Conservation (phyloP, 176 grass and related monocot genomes). For the Rhynchospora tenuis region DNA sequence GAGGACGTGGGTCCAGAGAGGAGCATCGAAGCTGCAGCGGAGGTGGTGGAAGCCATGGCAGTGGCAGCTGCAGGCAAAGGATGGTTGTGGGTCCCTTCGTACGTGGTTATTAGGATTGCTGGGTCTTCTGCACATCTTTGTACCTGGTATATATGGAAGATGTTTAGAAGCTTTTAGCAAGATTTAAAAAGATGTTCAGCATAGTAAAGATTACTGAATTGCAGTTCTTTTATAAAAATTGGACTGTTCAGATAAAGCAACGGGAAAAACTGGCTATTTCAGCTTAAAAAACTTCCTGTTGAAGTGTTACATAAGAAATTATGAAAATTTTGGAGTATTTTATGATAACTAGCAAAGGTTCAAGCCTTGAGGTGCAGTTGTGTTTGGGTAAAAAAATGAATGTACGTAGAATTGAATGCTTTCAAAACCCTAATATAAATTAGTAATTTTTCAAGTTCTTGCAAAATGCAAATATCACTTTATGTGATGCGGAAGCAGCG, state of each 20-base stretch:
- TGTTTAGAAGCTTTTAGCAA: not conserved
- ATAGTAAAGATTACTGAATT: not conserved
- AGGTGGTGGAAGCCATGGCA: constrained; percentile 72
- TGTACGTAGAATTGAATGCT: no score
- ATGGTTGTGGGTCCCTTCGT: constrained; percentile 92
- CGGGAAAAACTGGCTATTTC: not conserved
- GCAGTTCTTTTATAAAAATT: not conserved
- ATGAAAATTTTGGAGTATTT: not conserved
- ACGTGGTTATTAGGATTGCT: constrained; percentile 86
- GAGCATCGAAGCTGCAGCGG: constrained; percentile 79
- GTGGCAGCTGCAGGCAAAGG: constrained; percentile 49
- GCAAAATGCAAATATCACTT: not conserved
- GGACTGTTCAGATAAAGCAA: not conserved
- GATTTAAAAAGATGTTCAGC: not conserved
- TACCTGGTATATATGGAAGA: constrained; percentile 28
- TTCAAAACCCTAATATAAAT: no score
- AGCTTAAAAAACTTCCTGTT: not conserved
- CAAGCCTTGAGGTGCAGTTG: not conserved
- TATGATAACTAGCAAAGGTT: not conserved
- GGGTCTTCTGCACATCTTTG: constrained; percentile 74
- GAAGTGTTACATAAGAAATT: not conserved
- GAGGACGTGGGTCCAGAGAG: constrained; percentile 49
- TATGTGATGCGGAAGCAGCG: not conserved
- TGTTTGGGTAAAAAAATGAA: no score
- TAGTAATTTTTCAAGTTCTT: not conserved